Evolutionary conservation across 2,329 filamentous ascomycete species (phyloP).

Genomic region (Talaromyces amestolkiae): DNA sequence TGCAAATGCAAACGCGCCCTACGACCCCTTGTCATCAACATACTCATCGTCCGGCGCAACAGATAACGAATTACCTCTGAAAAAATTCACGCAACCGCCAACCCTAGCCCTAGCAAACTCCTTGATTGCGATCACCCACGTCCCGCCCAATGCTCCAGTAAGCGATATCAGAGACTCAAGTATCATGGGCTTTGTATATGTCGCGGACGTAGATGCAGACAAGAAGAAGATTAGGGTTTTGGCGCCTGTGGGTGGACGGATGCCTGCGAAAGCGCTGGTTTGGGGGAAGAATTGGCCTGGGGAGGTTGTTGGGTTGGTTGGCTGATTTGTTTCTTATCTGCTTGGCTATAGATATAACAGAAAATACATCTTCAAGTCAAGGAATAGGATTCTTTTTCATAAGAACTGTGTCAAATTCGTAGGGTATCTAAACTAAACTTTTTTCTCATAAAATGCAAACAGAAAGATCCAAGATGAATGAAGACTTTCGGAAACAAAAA

Average conservation of each 20-base stretch:
- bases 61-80: constrained; percentile 41
- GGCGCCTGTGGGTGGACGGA: constrained; percentile 75
- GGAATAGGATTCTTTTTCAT: neutral
- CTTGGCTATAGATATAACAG: neutral
- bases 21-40: constrained; percentile 22
- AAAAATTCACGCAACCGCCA: constrained; percentile 63
- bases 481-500: neutral
- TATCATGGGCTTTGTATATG: constrained; percentile 89
- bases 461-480: neutral
- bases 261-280: constrained; percentile 76
- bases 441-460: neutral
- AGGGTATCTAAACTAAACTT: neutral
- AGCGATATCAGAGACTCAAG: constrained; percentile 74
- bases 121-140: constrained; percentile 81
- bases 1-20: constrained; percentile 14
- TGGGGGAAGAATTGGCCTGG: constrained; percentile 81
- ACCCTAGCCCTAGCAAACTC: constrained; percentile 68
- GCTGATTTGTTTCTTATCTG: constrained; percentile 34
- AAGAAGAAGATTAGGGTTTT: constrained; percentile 77
- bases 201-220: constrained; percentile 84
- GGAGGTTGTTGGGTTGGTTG: constrained; percentile 72
- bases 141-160: constrained; percentile 64
- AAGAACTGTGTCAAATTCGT: neutral
- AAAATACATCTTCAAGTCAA: neutral
- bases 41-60: constrained; percentile 22